phyloP scores from a whole-genome alignment of 2,329 filamentous ascomycete species.

The Penicillium sp. region DNA sequence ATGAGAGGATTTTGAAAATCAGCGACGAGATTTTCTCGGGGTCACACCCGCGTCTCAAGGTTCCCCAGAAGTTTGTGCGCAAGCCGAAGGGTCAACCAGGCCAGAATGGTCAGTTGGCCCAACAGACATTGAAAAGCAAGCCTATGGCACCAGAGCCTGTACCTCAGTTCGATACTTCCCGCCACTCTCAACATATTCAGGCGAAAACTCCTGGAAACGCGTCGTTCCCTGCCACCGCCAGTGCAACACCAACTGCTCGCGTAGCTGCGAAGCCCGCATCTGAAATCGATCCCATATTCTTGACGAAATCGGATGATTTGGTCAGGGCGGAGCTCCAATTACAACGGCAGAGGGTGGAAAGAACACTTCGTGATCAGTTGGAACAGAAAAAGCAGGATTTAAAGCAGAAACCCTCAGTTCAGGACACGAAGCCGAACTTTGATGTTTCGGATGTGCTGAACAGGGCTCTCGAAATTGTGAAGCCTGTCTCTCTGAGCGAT shows the following conservation, averaged over 20 bases:
- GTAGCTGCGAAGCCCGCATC: constrained; percentile 54
- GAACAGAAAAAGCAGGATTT: constrained; percentile 60
- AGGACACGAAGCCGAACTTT: constrained; percentile 62
- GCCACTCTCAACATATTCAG: constrained; percentile 20
- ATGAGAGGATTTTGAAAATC: constrained; percentile 77
- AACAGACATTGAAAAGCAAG: constrained; percentile 27
- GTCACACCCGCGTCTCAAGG: constrained; percentile 59
- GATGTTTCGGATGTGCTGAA: constrained; percentile 72
- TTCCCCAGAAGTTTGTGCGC: constrained; percentile 55
- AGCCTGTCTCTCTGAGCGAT: constrained; percentile 62
- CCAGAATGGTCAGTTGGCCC: constrained; percentile 32
- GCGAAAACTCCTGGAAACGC: constrained; percentile 19
- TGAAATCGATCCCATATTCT: constrained; percentile 77
- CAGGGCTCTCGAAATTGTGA: constrained; percentile 70
- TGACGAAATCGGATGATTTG: constrained; percentile 83
- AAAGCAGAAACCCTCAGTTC: constrained; percentile 51
- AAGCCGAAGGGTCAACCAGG: constrained; percentile 37
- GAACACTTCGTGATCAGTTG: constrained; percentile 71
- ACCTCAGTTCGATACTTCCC: constrained; percentile 12
- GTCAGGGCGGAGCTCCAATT: constrained; percentile 78
- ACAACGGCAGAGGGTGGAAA: constrained; percentile 79
- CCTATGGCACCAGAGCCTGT: not conserved
- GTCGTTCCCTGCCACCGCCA: constrained; percentile 21
- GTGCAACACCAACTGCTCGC: constrained; percentile 36
- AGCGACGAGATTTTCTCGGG: constrained; percentile 79